Conservation (phyloP, 177 flowering plant genomes). For the Telopea speciosissima region DNA sequence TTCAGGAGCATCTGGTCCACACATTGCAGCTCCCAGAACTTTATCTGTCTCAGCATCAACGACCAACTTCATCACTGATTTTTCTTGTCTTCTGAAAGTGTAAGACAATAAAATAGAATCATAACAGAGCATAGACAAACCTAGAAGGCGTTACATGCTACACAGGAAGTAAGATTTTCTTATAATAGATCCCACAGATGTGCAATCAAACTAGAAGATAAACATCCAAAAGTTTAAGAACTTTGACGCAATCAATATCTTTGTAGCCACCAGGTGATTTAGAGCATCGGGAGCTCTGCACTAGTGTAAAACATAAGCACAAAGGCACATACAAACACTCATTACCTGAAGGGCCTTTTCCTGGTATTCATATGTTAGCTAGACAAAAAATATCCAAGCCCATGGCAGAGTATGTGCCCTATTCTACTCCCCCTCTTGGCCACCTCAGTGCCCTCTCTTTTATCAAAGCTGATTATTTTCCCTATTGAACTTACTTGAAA, state of each 20-base stretch:
- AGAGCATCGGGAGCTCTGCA: not conserved
- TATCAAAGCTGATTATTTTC: too few species aligned
- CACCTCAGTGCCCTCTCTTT: not conserved
- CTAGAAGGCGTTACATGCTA: not conserved
- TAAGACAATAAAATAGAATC: not conserved
- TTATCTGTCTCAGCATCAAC: conserved; percentile 86
- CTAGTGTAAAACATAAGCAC: not conserved
- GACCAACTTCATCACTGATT: conserved; percentile 83
- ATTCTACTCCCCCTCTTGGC: not conserved
- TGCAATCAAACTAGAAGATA: not conserved
- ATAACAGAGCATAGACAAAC: not conserved
- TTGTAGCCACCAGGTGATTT: not conserved
- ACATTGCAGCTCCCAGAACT: conserved; percentile 95
- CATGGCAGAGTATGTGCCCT: not conserved
- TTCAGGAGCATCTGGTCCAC: conserved; percentile 98
- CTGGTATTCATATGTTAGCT: too few species aligned
- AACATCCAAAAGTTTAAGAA: not conserved
- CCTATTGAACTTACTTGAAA: too few species aligned
- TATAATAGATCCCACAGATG: not conserved
- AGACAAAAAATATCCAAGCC: not conserved
- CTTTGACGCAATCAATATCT: not conserved
- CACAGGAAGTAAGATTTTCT: not conserved
- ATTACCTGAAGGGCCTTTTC: not conserved
- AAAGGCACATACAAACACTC: not conserved
- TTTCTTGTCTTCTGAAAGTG: conserved; percentile 73